Evolutionary conservation across 208 protist species (phyloP), one percentile per base, ranked within the genome.

Genomic region (Kentomonas sorsogonicus): DNA sequence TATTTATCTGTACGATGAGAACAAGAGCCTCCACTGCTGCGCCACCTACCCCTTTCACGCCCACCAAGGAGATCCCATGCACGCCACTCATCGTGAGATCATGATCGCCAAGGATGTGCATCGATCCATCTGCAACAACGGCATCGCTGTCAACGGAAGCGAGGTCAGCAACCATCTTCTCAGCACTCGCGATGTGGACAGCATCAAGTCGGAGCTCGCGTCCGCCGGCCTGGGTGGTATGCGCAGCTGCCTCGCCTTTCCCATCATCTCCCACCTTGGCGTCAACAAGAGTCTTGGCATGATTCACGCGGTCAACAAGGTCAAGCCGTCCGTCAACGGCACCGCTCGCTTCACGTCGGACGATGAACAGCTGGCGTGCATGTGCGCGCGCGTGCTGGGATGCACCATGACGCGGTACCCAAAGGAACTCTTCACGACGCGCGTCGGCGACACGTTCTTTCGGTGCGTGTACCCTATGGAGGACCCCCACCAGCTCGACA

Each of bases 281-380:
- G 39, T 33, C 4, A 15, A 56, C 6, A 29, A 33, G 31, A 11
- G 20, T 5, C 69, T 73, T 47, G 89, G 89, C 13, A 89, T 95
- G 83, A 77, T 95, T 20, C 89, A 95, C 62, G 85, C 85, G 0
- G 82, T 90, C 29, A 95, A 95, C 72, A 95, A 95, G 46, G 58
- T 71, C 23, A 50, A 63, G 22, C 66, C 83, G 48, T 54, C 63
- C 18, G 67, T 68, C 44, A 34, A 7, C 4, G 60, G 56, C 11
- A 40, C n/a, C 1, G 54, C 47, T 2, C 45, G 40, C 10, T 89
- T 89, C 40, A 75, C 52, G 30, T 18, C 41, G 5, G 60, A 81
- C 23, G 89, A 95, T 48, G 89, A 95, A 52, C 59, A 69, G 15
- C 33, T 91, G 3, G 58, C 86, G 44, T 77, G 69, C 0, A 67